These are phyloP conservation scores for Suillus luteus DNA, from an alignment of 768 basidiomycete genomes.

Conservation along the genomic window DNA sequence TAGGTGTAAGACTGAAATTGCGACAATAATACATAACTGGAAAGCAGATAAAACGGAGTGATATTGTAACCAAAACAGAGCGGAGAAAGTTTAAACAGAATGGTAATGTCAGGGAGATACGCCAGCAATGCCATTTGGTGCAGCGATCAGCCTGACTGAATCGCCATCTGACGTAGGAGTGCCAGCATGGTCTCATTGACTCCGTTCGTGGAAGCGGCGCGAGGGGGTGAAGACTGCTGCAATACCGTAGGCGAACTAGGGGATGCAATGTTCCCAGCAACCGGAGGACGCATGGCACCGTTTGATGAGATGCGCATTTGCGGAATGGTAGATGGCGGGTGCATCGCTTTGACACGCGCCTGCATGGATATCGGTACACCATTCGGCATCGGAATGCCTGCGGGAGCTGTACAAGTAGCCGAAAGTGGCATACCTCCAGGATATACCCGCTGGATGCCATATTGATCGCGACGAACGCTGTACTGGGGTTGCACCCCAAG, in stretches of 20 bases:
- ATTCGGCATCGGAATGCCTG: slow-evolving; percentile 11
- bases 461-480: slow-evolving; percentile 28
- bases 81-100: too few species aligned
- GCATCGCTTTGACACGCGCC: slow-evolving; percentile 63
- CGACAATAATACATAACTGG: too few species aligned
- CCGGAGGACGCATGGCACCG: slow-evolving; percentile 49
- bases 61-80: too few species aligned
- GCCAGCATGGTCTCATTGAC: background rate
- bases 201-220: slow-evolving; percentile 36
- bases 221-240: slow-evolving; percentile 38
- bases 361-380: slow-evolving; percentile 61
- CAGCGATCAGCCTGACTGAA: slow-evolving; percentile 20
- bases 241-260: slow-evolving; percentile 24
- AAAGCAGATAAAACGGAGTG: too few species aligned
- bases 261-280: slow-evolving; percentile 31
- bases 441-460: slow-evolving; percentile 22
- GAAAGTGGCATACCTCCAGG: slow-evolving; percentile 12
- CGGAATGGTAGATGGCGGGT: slow-evolving; percentile 49
- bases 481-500: slow-evolving; percentile 18
- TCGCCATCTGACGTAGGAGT: slow-evolving; percentile 46
- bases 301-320: slow-evolving; percentile 61
- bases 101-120: too few species aligned
- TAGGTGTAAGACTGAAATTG: too few species aligned
- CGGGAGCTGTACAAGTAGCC: too few species aligned
- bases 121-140: slow-evolving; percentile 21